Conservation (phyloP, 805 yeast species). For the Saccharomyces jurei region DNA sequence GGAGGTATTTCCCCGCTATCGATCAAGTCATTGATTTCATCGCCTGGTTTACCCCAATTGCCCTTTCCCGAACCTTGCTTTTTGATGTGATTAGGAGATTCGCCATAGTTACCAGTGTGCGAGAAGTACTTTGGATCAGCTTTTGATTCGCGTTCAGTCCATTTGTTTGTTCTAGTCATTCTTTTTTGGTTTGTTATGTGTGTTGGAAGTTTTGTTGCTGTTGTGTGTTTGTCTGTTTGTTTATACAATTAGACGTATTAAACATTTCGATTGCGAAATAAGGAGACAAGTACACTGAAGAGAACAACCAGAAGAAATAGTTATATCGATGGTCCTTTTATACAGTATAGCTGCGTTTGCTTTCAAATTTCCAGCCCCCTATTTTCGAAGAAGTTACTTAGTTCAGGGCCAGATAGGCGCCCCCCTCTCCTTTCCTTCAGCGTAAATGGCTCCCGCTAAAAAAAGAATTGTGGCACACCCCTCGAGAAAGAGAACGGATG, state of each 20-base stretch:
- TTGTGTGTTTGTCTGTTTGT: not conserved
- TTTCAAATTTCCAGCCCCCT: not conserved
- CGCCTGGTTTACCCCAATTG: conserved; percentile 83
- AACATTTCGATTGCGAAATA: not conserved
- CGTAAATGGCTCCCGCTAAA: not conserved
- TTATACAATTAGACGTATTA: not conserved
- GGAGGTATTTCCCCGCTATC: conserved; percentile 51
- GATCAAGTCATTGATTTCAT: conserved; percentile 59
- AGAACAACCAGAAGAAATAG: not conserved
- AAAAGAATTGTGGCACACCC: not conserved
- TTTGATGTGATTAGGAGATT: conserved; percentile 69
- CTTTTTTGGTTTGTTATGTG: not conserved
- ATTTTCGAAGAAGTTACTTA: not conserved
- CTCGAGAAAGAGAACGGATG: not conserved
- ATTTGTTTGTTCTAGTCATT: conserved; percentile 76
- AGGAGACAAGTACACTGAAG: not conserved
- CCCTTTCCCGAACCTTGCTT: conserved; percentile 80
- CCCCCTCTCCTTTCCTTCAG: not conserved
- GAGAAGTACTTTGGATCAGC: conserved; percentile 68
- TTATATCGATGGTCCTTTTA: not conserved
- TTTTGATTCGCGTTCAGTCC: conserved; percentile 55
- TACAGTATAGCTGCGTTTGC: not conserved
- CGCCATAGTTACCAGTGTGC: conserved; percentile 60
- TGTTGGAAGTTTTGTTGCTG: not conserved
- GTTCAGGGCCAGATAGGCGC: not conserved